Evolutionary conservation across 257 asterid species (phyloP).

Genomic region (Nicotiana tomentosiformis): DNA sequence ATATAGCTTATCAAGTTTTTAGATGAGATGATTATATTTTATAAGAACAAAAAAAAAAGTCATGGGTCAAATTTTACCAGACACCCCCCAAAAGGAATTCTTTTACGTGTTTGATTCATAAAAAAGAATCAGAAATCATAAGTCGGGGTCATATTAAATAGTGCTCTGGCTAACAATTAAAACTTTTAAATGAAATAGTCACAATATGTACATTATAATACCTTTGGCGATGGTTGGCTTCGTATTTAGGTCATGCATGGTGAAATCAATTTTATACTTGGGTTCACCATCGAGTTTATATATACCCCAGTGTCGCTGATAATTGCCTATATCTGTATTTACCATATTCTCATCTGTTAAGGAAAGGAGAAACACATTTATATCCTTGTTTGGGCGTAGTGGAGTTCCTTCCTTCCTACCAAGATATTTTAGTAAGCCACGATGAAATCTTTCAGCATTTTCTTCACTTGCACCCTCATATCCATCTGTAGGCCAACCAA

Average conservation of each 20-base stretch:
- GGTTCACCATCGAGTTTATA: conserved; percentile 41
- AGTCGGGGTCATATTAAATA: too few relatives aligned
- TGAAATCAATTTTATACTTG: conserved; percentile 41
- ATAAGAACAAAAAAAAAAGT: too few relatives aligned
- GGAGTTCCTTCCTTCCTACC: conserved; percentile 37
- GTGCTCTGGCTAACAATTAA: neutral
- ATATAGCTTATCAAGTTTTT: too few relatives aligned
- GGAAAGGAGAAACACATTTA: conserved; percentile 17
- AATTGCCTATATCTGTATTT: neutral
- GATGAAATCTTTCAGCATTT: conserved; percentile 29
- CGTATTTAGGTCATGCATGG: conserved; percentile 32
- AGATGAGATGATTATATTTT: too few relatives aligned
- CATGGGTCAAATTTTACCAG: too few relatives aligned
- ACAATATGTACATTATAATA: neutral
- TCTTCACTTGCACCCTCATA: conserved; percentile 10
- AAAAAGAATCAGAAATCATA: too few relatives aligned
- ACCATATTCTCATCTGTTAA: conserved; percentile 29
- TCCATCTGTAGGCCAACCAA: conserved; percentile 61
- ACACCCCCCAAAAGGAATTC: too few relatives aligned
- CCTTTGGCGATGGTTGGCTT: conserved; percentile 27
- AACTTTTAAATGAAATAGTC: too few relatives aligned
- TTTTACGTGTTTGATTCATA: too few relatives aligned
- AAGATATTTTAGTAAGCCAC: conserved; percentile 18
- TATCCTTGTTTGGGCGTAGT: conserved; percentile 23
- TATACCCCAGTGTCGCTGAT: conserved; percentile 41